These are phyloP conservation scores for Papiliotrema laurentii DNA, from an alignment of 1,284 basidiomycete genomes.

Conservation along the genomic window DNA sequence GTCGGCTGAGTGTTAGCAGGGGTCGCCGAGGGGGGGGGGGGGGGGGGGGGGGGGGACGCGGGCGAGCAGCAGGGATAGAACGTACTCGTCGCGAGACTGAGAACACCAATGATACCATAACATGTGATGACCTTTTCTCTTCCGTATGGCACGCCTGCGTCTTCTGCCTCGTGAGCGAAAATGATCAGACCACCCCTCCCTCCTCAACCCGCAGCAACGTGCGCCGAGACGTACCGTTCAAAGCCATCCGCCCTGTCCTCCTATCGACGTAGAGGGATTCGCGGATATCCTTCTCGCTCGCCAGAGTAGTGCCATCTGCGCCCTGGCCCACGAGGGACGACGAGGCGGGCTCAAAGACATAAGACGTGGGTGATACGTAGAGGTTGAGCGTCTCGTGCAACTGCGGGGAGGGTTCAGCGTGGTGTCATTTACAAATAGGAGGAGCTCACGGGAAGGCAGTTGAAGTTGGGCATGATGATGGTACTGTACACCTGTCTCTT, in stretches of 20 bases:
- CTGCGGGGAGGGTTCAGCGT: constrained; percentile 14
- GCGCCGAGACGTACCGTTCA: constrained; percentile 45
- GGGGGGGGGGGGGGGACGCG: no score
- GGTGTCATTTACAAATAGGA: background rate
- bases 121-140: constrained; percentile 51
- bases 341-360: constrained; percentile 46
- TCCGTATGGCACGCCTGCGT: constrained; percentile 41
- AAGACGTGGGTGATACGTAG: constrained; percentile 45
- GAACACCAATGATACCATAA: constrained; percentile 81
- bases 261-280: constrained; percentile 49
- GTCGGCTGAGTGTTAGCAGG: constrained; percentile 76
- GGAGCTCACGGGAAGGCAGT: constrained; percentile 25
- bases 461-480: constrained; percentile 9
- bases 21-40: constrained; percentile 68
- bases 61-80: constrained; percentile 56
- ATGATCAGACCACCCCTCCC: background rate
- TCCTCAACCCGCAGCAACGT: no score
- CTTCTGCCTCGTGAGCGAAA: no score
- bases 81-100: constrained; percentile 80
- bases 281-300: constrained; percentile 41
- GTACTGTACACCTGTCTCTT: no score
- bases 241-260: constrained; percentile 40
- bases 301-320: constrained; percentile 16
- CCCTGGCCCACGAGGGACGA: constrained; percentile 17
- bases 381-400: constrained; percentile 48